A percentile compares a stretch with the other conserved stretches of the same genome.
Conservation (phyloP, 225 moss, liverwort and hornwort species). For the Pseudisothecium myosuroides region DNA sequence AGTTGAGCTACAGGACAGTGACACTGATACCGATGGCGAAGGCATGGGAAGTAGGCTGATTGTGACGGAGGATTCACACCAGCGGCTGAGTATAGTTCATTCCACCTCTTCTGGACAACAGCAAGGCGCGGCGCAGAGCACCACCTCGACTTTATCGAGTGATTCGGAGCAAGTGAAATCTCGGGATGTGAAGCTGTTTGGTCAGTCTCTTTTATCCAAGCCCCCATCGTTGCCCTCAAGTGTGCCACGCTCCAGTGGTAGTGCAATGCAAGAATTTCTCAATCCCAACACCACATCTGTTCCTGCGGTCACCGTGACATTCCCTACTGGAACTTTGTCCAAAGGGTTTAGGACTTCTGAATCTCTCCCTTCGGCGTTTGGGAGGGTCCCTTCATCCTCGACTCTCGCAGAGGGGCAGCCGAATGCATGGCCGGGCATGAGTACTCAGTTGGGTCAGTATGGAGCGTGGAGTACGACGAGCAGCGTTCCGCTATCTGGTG, state of each 20-base stretch:
- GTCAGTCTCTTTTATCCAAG: constrained; percentile 92
- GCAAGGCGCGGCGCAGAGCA: constrained; percentile 32
- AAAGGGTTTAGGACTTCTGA: constrained; percentile 27
- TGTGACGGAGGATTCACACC: constrained; percentile 43
- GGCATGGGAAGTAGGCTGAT: constrained; percentile 26
- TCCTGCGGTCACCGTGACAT: background rate
- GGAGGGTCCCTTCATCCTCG: constrained; percentile 18
- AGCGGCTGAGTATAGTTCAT: constrained; percentile 34
- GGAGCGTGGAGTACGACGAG: constrained; percentile 22
- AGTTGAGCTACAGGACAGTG: constrained; percentile 41
- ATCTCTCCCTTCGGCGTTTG: constrained; percentile 34
- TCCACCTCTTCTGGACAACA: constrained; percentile 38
- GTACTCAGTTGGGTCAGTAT: background rate
- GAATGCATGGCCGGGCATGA: constrained; percentile 3
- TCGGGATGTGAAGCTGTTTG: constrained; percentile 90
- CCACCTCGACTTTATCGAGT: constrained; percentile 33
- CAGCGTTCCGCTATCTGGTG: constrained; percentile 24
- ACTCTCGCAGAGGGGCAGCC: constrained; percentile 3
- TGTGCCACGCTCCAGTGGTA: background rate
- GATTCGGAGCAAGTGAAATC: constrained; percentile 56
- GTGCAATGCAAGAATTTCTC: constrained; percentile 25
- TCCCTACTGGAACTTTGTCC: constrained; percentile 24
- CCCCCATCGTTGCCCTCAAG: constrained; percentile 33
- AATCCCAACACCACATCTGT: constrained; percentile 18
- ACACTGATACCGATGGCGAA: constrained; percentile 30